Percentiles rank a stretch among this genome's conserved stretches.
Conservation (phyloP, 108 stramenopile genomes). For the Nannochloropsis salina region DNA sequence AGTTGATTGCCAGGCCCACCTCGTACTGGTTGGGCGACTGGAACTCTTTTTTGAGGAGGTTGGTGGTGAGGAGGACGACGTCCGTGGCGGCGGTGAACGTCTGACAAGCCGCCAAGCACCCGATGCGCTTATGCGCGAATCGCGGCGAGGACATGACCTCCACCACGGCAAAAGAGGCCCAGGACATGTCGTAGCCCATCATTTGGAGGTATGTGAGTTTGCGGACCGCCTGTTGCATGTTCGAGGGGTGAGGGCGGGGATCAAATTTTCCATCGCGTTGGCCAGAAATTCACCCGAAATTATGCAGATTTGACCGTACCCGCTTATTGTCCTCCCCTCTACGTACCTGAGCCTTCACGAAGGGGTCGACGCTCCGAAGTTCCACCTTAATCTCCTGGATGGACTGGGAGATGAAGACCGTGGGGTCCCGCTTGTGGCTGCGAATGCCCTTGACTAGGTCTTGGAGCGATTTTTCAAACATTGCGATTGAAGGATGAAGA, state of each 20-base stretch:
- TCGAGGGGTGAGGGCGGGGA: neutral
- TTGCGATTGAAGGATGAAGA: neutral
- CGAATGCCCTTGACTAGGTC: constrained; percentile 97
- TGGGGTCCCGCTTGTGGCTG: constrained; percentile 83
- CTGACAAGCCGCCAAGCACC: constrained; percentile 87
- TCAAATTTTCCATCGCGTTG: neutral
- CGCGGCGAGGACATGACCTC: constrained; percentile 88
- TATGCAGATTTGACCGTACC: neutral
- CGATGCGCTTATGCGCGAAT: constrained; percentile 91
- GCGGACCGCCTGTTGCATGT: constrained; percentile 55
- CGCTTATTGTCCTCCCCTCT: neutral
- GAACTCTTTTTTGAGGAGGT: constrained; percentile 92
- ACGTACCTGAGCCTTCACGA: constrained; percentile 80
- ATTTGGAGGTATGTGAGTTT: constrained; percentile 96
- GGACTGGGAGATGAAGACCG: constrained; percentile 80
- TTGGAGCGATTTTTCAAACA: constrained; percentile 90
- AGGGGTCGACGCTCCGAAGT: constrained; percentile 76
- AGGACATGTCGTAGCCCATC: constrained; percentile 94
- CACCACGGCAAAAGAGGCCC: constrained; percentile 87
- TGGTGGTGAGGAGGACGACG: constrained; percentile 92
- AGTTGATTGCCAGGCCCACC: constrained; percentile 91
- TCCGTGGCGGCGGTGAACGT: constrained; percentile 89
- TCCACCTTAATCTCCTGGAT: constrained; percentile 94
- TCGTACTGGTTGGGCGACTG: constrained; percentile 79
- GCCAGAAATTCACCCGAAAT: neutral